Evolutionary conservation across 2,329 filamentous ascomycete genomes (phyloP).

Genomic region (Microsporum canis): DNA sequence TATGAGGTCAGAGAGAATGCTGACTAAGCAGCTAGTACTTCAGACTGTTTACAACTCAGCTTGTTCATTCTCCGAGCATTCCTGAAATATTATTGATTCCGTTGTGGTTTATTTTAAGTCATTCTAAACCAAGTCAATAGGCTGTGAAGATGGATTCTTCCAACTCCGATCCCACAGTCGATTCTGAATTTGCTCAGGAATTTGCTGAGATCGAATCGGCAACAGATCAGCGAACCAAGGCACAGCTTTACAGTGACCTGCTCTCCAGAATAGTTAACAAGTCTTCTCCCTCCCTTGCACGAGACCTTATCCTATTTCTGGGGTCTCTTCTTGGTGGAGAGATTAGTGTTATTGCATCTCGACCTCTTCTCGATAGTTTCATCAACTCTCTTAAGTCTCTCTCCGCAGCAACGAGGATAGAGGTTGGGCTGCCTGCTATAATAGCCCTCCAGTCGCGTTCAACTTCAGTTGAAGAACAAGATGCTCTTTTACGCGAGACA

Average conservation of each 20-base stretch:
- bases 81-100: not conserved
- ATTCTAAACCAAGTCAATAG: not conserved
- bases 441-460: conserved; percentile 53
- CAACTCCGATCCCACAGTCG: conserved; percentile 35
- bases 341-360: conserved; percentile 64
- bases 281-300: conserved; percentile 35
- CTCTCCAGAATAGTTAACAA: conserved; percentile 45
- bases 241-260: conserved; percentile 47
- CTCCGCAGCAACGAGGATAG: conserved; percentile 53
- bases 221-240: conserved; percentile 39
- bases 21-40: not conserved
- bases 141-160: not conserved
- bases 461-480: conserved; percentile 74
- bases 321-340: conserved; percentile 58
- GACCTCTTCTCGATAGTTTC: conserved; percentile 58
- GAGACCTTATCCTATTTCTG: conserved; percentile 57
- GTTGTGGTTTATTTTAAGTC: no score
- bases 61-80: no score
- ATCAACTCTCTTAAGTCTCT: conserved; percentile 50
- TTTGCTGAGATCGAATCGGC: conserved; percentile 42
- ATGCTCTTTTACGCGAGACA: conserved; percentile 62
- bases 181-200: conserved; percentile 38
- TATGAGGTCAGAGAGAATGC: not conserved
- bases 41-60: no score
- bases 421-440: conserved; percentile 64